Evolutionary conservation across 78 protist species (phyloP).

Genomic region (Anaeramoeba flamelloides): DNA sequence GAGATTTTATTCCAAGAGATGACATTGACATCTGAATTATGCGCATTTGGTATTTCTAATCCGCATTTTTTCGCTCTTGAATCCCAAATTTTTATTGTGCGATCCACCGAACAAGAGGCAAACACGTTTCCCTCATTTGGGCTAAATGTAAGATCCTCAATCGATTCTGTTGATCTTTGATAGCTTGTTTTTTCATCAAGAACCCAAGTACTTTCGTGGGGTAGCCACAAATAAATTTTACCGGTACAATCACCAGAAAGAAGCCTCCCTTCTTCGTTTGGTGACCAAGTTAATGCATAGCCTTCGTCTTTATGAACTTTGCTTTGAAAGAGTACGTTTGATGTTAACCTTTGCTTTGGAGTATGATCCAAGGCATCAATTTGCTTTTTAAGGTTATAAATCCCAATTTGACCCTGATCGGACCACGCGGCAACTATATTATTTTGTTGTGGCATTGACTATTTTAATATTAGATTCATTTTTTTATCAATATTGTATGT

Average conservation of each 20-base stretch:
- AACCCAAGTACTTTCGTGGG: conserved; percentile 5
- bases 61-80: not conserved
- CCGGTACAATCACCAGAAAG: conserved; percentile 60
- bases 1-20: not conserved
- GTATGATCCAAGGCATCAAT: conserved; percentile 32
- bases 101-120: not conserved
- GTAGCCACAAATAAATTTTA: conserved; percentile 31
- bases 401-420: conserved; percentile 38
- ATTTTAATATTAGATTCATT: not conserved
- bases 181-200: conserved; percentile 19
- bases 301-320: conserved; percentile 60
- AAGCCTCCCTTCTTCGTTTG: conserved; percentile 24
- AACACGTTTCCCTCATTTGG: conserved; percentile 48
- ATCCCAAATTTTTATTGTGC: not conserved
- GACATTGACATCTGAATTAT: not conserved
- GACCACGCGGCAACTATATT: conserved; percentile 60
- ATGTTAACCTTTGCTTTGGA: not conserved
- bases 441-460: conserved; percentile 51
- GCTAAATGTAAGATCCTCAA: conserved; percentile 77
- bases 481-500: too few relatives aligned
- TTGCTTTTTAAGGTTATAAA: conserved; percentile 32
- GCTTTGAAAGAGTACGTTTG: not conserved
- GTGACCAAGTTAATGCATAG: conserved; percentile 67
- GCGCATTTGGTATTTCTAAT: not conserved
- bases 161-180: conserved; percentile 44